phyloP scores from a whole-genome alignment of 768 basidiomycete genomes.

The Collybia mongolica region DNA sequence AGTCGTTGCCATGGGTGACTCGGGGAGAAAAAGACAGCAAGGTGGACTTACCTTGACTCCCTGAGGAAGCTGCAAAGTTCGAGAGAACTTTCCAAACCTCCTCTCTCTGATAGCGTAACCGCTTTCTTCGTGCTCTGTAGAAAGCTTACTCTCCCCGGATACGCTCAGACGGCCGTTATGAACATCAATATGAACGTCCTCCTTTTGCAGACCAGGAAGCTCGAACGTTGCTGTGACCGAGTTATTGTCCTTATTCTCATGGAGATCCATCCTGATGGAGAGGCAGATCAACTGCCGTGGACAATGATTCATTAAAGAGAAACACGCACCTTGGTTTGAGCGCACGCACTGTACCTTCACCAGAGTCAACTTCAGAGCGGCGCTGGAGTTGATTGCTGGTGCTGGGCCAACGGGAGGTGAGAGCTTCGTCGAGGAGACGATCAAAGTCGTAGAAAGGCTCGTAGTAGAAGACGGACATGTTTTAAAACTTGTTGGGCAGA shows the following conservation, averaged over 20 bases:
- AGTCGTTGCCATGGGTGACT: background rate
- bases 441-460: slow-evolving; percentile 45
- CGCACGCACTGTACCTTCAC: slow-evolving; percentile 1
- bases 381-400: background rate
- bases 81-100: slow-evolving; percentile 45
- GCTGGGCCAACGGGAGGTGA: slow-evolving; percentile 15
- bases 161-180: slow-evolving; percentile 46
- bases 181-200: slow-evolving; percentile 45
- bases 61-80: slow-evolving; percentile 45
- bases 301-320: background rate
- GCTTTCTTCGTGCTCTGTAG: slow-evolving; percentile 28
- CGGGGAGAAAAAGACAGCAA: background rate
- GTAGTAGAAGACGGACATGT: slow-evolving; percentile 28
- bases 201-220: slow-evolving; percentile 51
- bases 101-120: slow-evolving; percentile 46
- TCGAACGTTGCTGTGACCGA: slow-evolving; percentile 54
- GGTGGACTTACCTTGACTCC: slow-evolving; percentile 48
- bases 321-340: slow-evolving; percentile 15
- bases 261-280: slow-evolving; percentile 42
- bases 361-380: background rate
- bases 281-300: background rate
- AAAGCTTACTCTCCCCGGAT: slow-evolving; percentile 38
- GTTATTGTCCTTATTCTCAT: slow-evolving; percentile 39
- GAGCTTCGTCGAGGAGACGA: slow-evolving; percentile 40
- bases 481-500: no score